Conservation (phyloP, 2,329 filamentous ascomycete genomes). For the Alternaria incomplexa region DNA sequence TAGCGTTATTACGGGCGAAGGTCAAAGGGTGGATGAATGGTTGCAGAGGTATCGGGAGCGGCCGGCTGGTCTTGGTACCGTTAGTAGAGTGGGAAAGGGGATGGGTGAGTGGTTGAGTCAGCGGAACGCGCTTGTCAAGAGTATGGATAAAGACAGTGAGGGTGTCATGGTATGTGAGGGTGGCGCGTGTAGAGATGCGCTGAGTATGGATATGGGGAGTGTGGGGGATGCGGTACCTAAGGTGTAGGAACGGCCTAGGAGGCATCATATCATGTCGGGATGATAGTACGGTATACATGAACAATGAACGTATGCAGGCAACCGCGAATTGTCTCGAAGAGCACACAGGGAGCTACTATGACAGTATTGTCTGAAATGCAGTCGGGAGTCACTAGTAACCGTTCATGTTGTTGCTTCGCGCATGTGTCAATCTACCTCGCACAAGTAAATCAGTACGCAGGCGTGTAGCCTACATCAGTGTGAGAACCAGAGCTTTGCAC, state of each 20-base stretch:
- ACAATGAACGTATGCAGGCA: not conserved
- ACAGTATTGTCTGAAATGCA: not conserved
- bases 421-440: not conserved
- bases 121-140: slow-evolving; percentile 56
- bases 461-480: not conserved
- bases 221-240: slow-evolving; percentile 28
- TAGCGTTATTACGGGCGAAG: slow-evolving; percentile 62
- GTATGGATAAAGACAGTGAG: slow-evolving; percentile 48
- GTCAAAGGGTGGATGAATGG: slow-evolving; percentile 49
- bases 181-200: slow-evolving; percentile 53
- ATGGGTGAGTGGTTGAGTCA: slow-evolving; percentile 57
- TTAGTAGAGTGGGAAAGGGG: slow-evolving; percentile 45
- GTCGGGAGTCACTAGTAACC: not conserved
- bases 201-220: slow-evolving; percentile 41
- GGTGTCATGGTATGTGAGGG: slow-evolving; percentile 48
- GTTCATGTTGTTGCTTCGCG: not conserved
- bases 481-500: not conserved
- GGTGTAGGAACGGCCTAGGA: not conserved
- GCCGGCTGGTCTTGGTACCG: slow-evolving; percentile 41
- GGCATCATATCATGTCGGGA: not conserved
- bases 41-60: slow-evolving; percentile 49
- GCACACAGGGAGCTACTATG: not conserved
- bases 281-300: not conserved
- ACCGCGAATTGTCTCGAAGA: too few species aligned
- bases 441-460: fast-evolving